Evolutionary conservation across 306 rosid species (phyloP), one percentile per base, ranked within the genome.

Genomic region (Vigna radiata): DNA sequence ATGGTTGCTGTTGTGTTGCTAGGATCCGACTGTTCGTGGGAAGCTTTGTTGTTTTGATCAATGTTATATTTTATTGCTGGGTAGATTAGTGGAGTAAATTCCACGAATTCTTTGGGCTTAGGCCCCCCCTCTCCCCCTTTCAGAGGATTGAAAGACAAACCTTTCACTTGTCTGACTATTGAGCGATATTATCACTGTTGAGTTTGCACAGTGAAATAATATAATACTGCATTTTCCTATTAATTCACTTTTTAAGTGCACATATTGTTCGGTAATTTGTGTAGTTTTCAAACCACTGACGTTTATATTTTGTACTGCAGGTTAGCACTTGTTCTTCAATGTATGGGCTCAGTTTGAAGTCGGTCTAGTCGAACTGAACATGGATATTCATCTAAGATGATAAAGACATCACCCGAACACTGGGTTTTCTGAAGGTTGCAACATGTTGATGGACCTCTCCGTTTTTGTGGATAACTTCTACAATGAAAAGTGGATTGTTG

Each of bases 401-500:
- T 46, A 39, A 60, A 72, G 74, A 64, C 72, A 68, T 77, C 84
- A 82, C 79, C 87, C 75, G 70, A 68, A 58, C 68, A 41, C 85
- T 64, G 88, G 86, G 81, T 54, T 80, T 61, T 84, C 79, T 77
- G 87, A 77, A 79, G 79, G 76, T 85, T 71, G 80, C 86, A 79
- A 84, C 83, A 88, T 86, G 87, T 74, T 85, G 88, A 83, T 72
- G 72, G 78, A 83, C 71, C 70, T 63, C 61, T 79, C 63, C 52
- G 80, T 73, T 77, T 83, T 59, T 77, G 70, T 59, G 58, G 82
- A 81, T 78, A 75, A 10, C 82, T 78, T 79, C 77, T 76, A 70
- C 81, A 63, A 77, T 62, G 89, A 86, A 64, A 84, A 83, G 80
- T 85, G 88, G 87, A 72, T 82, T 84, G 37, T 86, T 78, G 79